Conservation (phyloP, 495 filamentous ascomycete genomes). For the Penicillium taxi region DNA sequence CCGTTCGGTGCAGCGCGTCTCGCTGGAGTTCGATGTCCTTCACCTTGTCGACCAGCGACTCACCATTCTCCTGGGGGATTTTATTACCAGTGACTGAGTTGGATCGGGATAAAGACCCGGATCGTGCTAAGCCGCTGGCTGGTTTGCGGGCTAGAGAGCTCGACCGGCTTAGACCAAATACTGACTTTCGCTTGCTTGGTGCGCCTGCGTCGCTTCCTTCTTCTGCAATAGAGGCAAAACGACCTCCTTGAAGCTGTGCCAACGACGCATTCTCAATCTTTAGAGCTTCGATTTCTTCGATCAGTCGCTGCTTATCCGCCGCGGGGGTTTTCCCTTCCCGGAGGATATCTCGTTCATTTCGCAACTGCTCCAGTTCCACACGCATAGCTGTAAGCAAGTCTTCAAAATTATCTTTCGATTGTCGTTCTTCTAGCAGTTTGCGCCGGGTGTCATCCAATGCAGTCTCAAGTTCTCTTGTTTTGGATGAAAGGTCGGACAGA, state of each 20-base stretch:
- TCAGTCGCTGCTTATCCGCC: constrained; percentile 62
- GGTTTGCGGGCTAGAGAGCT: constrained; percentile 51
- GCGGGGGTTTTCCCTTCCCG: constrained; percentile 78
- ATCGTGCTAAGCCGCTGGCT: constrained; percentile 36
- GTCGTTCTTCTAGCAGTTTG: constrained; percentile 74
- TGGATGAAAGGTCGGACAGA: constrained; percentile 34
- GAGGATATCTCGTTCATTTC: constrained; percentile 85
- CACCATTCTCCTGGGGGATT: constrained; percentile 54
- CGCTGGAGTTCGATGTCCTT: constrained; percentile 91
- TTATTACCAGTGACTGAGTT: constrained; percentile 54
- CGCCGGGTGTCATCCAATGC: constrained; percentile 73
- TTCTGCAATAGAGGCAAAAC: constrained; percentile 58
- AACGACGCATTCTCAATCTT: constrained; percentile 47
- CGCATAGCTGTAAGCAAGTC: constrained; percentile 79
- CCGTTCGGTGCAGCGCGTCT: constrained; percentile 78
- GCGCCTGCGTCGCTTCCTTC: constrained; percentile 35
- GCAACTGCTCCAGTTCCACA: constrained; percentile 69
- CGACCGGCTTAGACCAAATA: constrained; percentile 49
- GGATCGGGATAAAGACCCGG: constrained; percentile 40
- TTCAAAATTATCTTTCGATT: constrained; percentile 88
- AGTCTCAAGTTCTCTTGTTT: constrained; percentile 62
- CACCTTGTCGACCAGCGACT: constrained; percentile 67
- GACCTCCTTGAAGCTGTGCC: constrained; percentile 41
- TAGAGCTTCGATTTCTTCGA: constrained; percentile 57
- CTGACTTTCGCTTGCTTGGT: constrained; percentile 25